Conservation (phyloP, 1,139 yeast genomes). For the Lodderomyces metapsilosis region DNA sequence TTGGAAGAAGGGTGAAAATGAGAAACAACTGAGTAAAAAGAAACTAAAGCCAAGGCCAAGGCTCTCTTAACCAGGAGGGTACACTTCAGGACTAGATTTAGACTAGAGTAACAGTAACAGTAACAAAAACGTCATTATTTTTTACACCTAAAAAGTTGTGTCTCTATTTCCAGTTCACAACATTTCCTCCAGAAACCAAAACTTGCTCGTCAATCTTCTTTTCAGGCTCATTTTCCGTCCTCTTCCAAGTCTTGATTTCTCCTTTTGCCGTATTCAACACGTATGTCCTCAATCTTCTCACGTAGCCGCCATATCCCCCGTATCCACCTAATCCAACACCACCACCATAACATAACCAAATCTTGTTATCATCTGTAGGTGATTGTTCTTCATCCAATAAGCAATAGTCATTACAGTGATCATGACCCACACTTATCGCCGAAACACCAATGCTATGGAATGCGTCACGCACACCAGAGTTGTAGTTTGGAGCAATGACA, state of each 20-base stretch:
- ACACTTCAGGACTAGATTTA: background rate
- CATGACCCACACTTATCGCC: slow-evolving; percentile 85
- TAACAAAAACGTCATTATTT: too few species aligned
- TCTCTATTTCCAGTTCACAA: slow-evolving; percentile 19
- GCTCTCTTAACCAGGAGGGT: background rate
- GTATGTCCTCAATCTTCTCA: slow-evolving; percentile 70
- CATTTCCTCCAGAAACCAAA: slow-evolving; percentile 52
- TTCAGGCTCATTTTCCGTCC: slow-evolving; percentile 55
- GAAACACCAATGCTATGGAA: slow-evolving; percentile 65
- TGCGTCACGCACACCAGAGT: slow-evolving; percentile 60
- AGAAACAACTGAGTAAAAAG: background rate
- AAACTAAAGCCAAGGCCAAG: slow-evolving; percentile 1
- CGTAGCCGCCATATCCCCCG: slow-evolving; percentile 75
- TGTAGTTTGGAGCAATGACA: slow-evolving; percentile 72
- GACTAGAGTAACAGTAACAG: background rate
- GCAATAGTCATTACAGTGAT: slow-evolving; percentile 92
- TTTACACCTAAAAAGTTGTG: too few species aligned
- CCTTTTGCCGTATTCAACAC: slow-evolving; percentile 58
- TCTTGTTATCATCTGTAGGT: slow-evolving; percentile 29
- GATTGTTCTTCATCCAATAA: slow-evolving; percentile 38
- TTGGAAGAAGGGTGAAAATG: background rate
- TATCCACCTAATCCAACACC: slow-evolving; percentile 94
- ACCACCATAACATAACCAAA: slow-evolving; percentile 94
- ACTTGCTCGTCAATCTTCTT: slow-evolving; percentile 54
- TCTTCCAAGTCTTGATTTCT: slow-evolving; percentile 70